These are phyloP conservation scores for Halophytophthora polymorphica DNA, from an alignment of 352 stramenopile species.

Conservation along the genomic window DNA sequence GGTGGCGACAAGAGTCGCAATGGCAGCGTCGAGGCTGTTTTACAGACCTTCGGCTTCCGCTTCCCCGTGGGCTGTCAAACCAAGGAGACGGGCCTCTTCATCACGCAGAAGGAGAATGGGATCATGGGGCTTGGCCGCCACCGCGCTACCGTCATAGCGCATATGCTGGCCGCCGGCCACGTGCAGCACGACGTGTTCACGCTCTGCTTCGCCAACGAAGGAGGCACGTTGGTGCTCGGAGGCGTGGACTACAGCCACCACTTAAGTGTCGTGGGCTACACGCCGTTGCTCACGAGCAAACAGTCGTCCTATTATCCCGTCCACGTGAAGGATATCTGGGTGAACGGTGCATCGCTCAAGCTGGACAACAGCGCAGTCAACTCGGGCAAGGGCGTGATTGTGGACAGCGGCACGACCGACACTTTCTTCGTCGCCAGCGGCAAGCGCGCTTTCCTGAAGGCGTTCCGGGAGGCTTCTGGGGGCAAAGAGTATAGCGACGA, in stretches of 20 bases:
- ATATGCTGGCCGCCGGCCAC: constrained; percentile 57
- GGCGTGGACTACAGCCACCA: constrained; percentile 78
- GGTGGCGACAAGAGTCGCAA: constrained; percentile 25
- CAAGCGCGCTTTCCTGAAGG: constrained; percentile 46
- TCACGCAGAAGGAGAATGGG: constrained; percentile 86
- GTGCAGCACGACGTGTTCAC: constrained; percentile 72
- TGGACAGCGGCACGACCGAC: constrained; percentile 85
- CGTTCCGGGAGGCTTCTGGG: constrained; percentile 40
- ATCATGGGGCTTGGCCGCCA: constrained; percentile 87
- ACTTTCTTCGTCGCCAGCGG: constrained; percentile 68
- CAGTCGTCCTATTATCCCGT: constrained; percentile 71
- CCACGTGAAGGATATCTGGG: constrained; percentile 69
- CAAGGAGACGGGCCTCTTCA: constrained; percentile 80
- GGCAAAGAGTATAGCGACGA: constrained; percentile 60
- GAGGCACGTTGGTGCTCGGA: constrained; percentile 77
- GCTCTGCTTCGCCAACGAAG: constrained; percentile 69
- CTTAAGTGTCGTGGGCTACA: constrained; percentile 58
- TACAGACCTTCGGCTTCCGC: constrained; percentile 64
- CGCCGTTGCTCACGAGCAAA: constrained; percentile 42
- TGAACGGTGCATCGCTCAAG: constrained; percentile 55
- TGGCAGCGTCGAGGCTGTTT: constrained; percentile 29
- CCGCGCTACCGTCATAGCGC: constrained; percentile 58
- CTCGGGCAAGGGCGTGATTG: constrained; percentile 74
- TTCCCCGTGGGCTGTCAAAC: constrained; percentile 82
- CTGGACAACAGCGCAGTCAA: constrained; percentile 44